These are phyloP conservation scores for Schizochytrium sp. DNA, from an alignment of 108 stramenopile species.

Conservation along the genomic window DNA sequence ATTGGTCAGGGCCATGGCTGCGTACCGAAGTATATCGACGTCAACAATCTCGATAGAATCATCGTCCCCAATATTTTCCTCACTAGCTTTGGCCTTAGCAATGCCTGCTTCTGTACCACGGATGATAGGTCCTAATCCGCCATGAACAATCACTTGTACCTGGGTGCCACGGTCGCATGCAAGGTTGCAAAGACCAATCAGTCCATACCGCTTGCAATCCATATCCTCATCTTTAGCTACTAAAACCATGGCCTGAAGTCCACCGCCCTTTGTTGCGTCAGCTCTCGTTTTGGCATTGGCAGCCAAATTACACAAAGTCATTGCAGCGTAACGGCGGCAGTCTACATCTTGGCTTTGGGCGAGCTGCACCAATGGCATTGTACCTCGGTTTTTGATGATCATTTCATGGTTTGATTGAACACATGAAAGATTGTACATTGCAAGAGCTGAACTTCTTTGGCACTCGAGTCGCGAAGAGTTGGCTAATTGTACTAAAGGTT, in stretches of 20 bases:
- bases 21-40: slow-evolving; percentile 72
- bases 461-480: slow-evolving; percentile 68
- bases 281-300: slow-evolving; percentile 81
- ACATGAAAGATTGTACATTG: slow-evolving; percentile 77
- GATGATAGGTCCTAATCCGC: slow-evolving; percentile 75
- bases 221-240: slow-evolving; percentile 77
- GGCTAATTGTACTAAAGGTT: slow-evolving; percentile 73
- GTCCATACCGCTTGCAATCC: slow-evolving; percentile 76
- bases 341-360: slow-evolving; percentile 75
- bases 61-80: background rate
- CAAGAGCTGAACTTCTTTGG: slow-evolving; percentile 76
- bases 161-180: slow-evolving; percentile 78
- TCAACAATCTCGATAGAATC: background rate
- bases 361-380: slow-evolving; percentile 73
- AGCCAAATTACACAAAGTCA: slow-evolving; percentile 81
- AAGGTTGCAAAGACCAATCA: slow-evolving; percentile 83
- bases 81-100: background rate
- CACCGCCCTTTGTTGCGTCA: slow-evolving; percentile 76
- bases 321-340: slow-evolving; percentile 79
- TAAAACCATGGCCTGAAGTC: slow-evolving; percentile 80
- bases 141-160: slow-evolving; percentile 83
- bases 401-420: slow-evolving; percentile 71
- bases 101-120: slow-evolving; percentile 51
- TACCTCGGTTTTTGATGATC: slow-evolving; percentile 69
- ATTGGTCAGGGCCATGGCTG: slow-evolving; percentile 80